These are phyloP conservation scores for Cyberlindnera amylophila DNA, from an alignment of 805 yeast genomes.

Conservation along the genomic window DNA sequence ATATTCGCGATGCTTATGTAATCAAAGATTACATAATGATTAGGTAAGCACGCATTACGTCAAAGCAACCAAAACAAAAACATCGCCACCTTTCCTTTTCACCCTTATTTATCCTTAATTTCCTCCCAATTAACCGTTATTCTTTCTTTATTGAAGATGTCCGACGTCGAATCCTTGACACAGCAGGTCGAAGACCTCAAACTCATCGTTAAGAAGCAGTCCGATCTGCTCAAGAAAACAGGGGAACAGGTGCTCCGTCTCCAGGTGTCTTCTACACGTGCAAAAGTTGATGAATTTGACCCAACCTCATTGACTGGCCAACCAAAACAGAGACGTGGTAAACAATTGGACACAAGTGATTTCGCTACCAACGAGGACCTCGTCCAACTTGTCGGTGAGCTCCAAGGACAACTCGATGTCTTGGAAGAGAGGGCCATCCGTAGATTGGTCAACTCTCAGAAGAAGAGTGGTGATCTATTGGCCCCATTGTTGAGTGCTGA, in stretches of 20 bases:
- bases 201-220: slow-evolving; percentile 58
- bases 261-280: slow-evolving; percentile 54
- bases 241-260: slow-evolving; percentile 74
- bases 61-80: background rate
- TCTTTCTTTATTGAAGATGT: slow-evolving; percentile 1
- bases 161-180: slow-evolving; percentile 14
- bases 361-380: slow-evolving; percentile 80
- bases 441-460: slow-evolving; percentile 61
- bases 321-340: slow-evolving; percentile 11
- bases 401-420: slow-evolving; percentile 80
- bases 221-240: slow-evolving; percentile 62
- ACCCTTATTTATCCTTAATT: background rate
- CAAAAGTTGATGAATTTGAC: slow-evolving; percentile 31
- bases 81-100: background rate
- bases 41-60: too few relatives aligned
- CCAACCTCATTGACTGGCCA: slow-evolving; percentile 14
- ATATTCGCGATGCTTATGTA: too few relatives aligned
- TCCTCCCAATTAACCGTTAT: background rate
- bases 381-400: slow-evolving; percentile 81
- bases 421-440: slow-evolving; percentile 74
- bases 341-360: slow-evolving; percentile 43
- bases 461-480: slow-evolving; percentile 40
- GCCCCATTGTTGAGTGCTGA: slow-evolving; percentile 76
- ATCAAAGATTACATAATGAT: too few relatives aligned
- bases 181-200: slow-evolving; percentile 48